Conservation (phyloP, 2,329 filamentous ascomycete species). For the Aphanocladium album region DNA sequence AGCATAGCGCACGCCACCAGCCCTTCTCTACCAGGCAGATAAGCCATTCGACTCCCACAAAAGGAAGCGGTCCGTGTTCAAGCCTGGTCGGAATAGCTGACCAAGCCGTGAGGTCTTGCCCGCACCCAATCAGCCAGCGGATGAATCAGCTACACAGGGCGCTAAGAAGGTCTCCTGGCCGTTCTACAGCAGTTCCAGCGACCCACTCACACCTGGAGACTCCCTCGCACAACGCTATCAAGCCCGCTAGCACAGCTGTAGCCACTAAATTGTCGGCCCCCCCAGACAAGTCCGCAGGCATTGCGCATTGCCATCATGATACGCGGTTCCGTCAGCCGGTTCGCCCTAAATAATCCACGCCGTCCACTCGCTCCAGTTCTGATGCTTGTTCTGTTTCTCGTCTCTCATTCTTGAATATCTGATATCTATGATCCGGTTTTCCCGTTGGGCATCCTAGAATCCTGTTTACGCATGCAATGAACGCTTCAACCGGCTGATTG, state of each 20-base stretch:
- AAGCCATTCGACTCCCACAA: too few relatives aligned
- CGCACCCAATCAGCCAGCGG: background rate
- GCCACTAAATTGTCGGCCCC: background rate
- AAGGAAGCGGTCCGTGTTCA: background rate
- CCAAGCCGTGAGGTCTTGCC: background rate
- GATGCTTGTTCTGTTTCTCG: background rate
- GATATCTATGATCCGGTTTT: background rate
- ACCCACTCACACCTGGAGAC: background rate
- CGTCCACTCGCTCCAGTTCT: background rate
- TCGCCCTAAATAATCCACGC: background rate
- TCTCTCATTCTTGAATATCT: background rate
- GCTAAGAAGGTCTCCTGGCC: background rate
- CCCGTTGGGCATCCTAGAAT: background rate
- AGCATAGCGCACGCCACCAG: background rate
- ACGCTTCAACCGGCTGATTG: background rate
- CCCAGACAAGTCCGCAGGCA: background rate
- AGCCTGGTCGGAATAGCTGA: background rate
- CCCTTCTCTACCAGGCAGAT: background rate
- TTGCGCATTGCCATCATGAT: conserved; percentile 1
- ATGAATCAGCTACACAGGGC: background rate
- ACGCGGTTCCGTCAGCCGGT: background rate
- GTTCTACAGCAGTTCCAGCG: background rate
- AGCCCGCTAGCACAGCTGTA: background rate
- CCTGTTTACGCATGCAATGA: background rate
- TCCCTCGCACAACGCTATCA: background rate